Base-by-base conservation (phyloP, 805 yeast genomes). In the Spathaspora hagerdaliae region DNA sequence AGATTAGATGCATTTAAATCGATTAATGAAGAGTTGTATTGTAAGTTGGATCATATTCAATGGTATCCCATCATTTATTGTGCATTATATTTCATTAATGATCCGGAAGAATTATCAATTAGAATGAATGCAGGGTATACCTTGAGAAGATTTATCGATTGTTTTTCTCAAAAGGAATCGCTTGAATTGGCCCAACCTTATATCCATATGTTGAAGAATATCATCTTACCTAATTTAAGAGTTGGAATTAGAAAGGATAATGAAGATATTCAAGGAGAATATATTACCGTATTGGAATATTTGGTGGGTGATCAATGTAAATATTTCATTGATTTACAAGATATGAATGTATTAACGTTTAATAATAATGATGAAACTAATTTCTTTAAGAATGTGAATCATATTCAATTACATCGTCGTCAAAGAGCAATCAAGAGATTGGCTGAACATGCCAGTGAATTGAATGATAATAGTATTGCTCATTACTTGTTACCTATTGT, bases 361-460 rank as follows among this genome's bases (percentile, higher is more conserved):
- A 53, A 55, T 15, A 73, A 77, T 42, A 83, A 83, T 36, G 95
- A 89, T 54, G 97, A 90, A 55, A 85, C 89, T 4, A 83, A 88
- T 62, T 86, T 88, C 58, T 88, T 88, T 64, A 60, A 67, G 37
- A 89, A 90, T 55, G 74, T 94, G 40, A 77, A 75, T 48, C 97
- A 92, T 61, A 82, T 92, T 33, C 99, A 92, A 67, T 56, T 85
- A 8, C 89, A 85, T 57, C 80, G 96, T 66, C 84, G 97, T 55
- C 90, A 86, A 61, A 77, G 90, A 55, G 96, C 98, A 0, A 74
- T 92, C 19, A 77, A 81, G 55, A 75, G 86, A 47, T 64, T 91
- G 27, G 74, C 75, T 9, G 81, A 73, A 5, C 55, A 74, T 37
- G 76, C 80, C 6, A 47, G 61, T 15, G 51, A 69, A 6, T 62